A percentile compares a stretch with the other conserved stretches of the same genome.
phyloP scores from a whole-genome alignment of 1,284 basidiomycete genomes.

The Cryptococcus neoformans region DNA sequence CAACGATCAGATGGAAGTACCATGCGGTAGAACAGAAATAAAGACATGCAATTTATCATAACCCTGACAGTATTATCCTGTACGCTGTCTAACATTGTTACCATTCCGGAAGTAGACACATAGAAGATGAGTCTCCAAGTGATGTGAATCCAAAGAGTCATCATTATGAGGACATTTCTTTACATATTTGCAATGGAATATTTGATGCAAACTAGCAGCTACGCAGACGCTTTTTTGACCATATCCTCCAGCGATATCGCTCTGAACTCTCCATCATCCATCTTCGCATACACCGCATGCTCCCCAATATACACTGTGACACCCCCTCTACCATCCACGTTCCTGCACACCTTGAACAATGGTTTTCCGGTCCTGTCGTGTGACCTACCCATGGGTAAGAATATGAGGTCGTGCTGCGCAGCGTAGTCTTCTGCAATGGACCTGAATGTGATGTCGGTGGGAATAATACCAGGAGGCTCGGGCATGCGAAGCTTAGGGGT shows the following conservation, averaged over 20 bases:
- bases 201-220: too few relatives aligned
- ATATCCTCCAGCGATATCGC: constrained; percentile 47
- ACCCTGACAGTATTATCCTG: too few relatives aligned
- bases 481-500: constrained; percentile 6
- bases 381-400: constrained; percentile 77
- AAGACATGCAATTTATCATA: too few relatives aligned
- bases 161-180: too few relatives aligned
- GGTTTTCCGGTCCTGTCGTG: constrained; percentile 81
- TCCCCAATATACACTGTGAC: constrained; percentile 61
- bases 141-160: too few relatives aligned
- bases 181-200: too few relatives aligned
- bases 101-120: too few relatives aligned
- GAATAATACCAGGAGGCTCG: not conserved
- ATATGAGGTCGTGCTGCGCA: constrained; percentile 76
- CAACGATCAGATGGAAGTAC: too few relatives aligned
- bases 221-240: constrained; percentile 29
- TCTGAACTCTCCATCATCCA: constrained; percentile 38
- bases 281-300: constrained; percentile 44
- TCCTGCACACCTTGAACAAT: constrained; percentile 73
- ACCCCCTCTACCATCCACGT: constrained; percentile 77
- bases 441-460: constrained; percentile 76
- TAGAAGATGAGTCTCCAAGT: too few relatives aligned
- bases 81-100: too few relatives aligned
- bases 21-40: too few relatives aligned
- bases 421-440: constrained; percentile 85